Evolutionary conservation across 169 alveolate species (phyloP), one percentile per base, ranked within the genome.

Genomic region (Babesia bovis): DNA sequence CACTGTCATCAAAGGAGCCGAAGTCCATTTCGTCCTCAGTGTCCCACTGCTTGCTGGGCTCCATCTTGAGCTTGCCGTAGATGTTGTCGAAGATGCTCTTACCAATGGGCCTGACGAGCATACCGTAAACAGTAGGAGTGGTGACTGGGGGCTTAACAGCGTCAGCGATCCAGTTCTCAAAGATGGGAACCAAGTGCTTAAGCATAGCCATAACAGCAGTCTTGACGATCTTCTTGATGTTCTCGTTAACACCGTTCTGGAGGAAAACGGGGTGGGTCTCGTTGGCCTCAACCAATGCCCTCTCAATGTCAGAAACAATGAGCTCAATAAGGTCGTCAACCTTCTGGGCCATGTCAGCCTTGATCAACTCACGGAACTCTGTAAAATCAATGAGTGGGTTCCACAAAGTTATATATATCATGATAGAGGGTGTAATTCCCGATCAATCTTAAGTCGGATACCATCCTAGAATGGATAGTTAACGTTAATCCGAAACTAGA

Each of bases 111-210:
- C 49, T 66, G 23, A 81, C 45, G 58, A 81, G 83, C 50, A 60
- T 52, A 23, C 26, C 25, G 88, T 70, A 81, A 57, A 81, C 84
- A 63, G 60, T 44, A 17, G 26, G 50, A 58, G 66, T 57, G 53
- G 76, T 75, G 51, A 63, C 72, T 35, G 88, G 88, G 19, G 88
- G 88, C 79, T 63, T 67, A 21, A 81, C 82, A 30, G 84, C 47
- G 38, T 81, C 88, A 50, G 67, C 77, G 52, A 81, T 66, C 83
- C 83, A 70, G 44, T 21, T 10, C 50, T 69, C 88, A 30, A 81
- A 65, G 38, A 81, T 40, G 49, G 88, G 88, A 19, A 81, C n/a
- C 72, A 71, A 17, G 60, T 66, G 71, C 68, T 66, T 81, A 67
- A 55, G 19, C 52, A 81, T 68, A 35, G 63, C 19, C 4, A 81